These are phyloP conservation scores for Quercus mongolica DNA, from an alignment of 306 rosid genomes.

Conservation along the genomic window DNA sequence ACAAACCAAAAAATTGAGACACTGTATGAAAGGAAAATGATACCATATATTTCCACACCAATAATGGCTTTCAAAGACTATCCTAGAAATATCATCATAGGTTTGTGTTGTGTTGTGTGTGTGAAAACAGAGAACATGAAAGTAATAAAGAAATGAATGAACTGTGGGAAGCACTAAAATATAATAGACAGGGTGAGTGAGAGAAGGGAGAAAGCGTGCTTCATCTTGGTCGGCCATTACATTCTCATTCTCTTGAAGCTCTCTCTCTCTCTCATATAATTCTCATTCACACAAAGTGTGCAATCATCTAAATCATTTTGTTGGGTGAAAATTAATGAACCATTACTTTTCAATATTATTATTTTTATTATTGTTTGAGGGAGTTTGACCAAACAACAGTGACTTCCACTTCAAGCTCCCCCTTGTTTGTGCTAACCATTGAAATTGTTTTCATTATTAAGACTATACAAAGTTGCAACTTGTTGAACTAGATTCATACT, in stretches of 20 bases:
- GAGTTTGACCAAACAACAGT: too few relatives aligned
- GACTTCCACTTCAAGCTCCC: too few relatives aligned
- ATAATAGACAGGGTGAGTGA: neutral
- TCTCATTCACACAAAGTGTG: slow-evolving; percentile 26
- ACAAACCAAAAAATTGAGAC: too few relatives aligned
- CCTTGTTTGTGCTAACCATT: too few relatives aligned
- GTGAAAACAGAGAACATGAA: too few relatives aligned
- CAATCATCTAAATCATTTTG: slow-evolving; percentile 26
- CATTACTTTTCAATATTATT: slow-evolving; percentile 8
- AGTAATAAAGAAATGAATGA: neutral
- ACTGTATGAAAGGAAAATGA: too few relatives aligned
- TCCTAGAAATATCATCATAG: too few relatives aligned
- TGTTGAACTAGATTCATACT: neutral
- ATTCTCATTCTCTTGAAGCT: neutral
- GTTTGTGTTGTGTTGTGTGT: too few relatives aligned
- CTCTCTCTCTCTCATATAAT: neutral
- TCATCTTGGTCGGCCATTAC: slow-evolving; percentile 32
- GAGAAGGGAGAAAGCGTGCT: neutral
- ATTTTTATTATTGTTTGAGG: neutral
- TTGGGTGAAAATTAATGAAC: slow-evolving; percentile 6
- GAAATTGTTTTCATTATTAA: too few relatives aligned
- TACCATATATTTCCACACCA: too few relatives aligned
- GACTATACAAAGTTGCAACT: neutral
- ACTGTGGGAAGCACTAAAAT: slow-evolving; percentile 21
- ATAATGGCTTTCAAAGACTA: too few relatives aligned